Base-by-base conservation (phyloP, 2,329 filamentous ascomycete species). In the Cladosporium sp. region DNA sequence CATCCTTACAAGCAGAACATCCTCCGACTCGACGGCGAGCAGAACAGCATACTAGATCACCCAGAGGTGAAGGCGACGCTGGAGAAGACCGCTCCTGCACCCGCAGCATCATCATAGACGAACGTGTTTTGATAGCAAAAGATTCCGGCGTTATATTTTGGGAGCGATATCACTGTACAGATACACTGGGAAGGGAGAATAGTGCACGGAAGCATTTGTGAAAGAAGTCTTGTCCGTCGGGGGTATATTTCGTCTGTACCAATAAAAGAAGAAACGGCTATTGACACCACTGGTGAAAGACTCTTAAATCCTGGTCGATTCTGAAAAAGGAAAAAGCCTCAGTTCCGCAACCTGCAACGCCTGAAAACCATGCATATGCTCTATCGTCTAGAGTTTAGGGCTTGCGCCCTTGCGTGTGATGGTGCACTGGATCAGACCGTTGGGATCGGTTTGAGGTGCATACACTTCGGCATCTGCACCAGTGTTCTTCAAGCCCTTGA, bases 391-490 rank as follows among this genome's bases (percentile, higher is more conserved):
- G 6, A 59, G 49, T 30, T 59, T 59, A 39, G 56, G 47, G 17
- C 36, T 43, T n/a, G 39, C 47, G 19, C 67, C 71, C 68, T 79
- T 75, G 62, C 89, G 85, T 37, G 84, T 82, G 52, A 99, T 92
- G 59, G 91, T 92, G 78, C 92, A 96, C 73, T 95, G 89, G 76
- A 99, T 99, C 61, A 99, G 84, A 28, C 94, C 94, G 72, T 97
- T 99, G 59, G 94, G 94, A 64, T 90, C 87, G 11, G 89, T 89
- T 75, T 97, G 94, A 3, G 94, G 94, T 28, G 90, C 92, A 69
- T 94, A 97, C 19, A 99, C 93, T 72, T 97, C 92, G 55, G 94
- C 94, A 69, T 99, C 89, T 75, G 90, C 89, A 75, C 94, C 94
- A 0, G 90, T 96, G 78, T 99, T 99, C 82, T 96, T 90, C 66